A percentile compares a stretch with the other conserved stretches of the same genome.
phyloP scores from a whole-genome alignment of 1,284 basidiomycete genomes.

The Microbotryum lychnidis-dioicae region DNA sequence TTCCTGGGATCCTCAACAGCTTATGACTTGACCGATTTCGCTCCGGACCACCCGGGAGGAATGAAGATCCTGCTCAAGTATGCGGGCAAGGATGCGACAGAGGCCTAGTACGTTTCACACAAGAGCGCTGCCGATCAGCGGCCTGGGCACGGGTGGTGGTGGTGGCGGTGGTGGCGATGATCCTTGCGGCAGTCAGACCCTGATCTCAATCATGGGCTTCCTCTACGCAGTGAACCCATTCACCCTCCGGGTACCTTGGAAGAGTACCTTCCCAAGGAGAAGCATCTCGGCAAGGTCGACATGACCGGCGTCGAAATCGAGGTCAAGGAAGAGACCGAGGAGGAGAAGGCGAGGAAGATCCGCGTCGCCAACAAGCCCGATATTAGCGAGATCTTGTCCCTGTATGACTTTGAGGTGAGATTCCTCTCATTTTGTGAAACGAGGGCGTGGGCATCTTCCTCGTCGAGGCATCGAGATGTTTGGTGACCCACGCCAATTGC shows the following conservation, averaged over 20 bases:
- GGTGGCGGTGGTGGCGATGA: too few species aligned
- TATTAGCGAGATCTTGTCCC: constrained; percentile 67
- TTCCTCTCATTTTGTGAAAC: background rate
- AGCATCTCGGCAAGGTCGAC: constrained; percentile 65
- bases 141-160: too few species aligned
- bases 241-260: constrained; percentile 78
- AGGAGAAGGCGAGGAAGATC: constrained; percentile 52
- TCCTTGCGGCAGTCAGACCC: constrained; percentile 1
- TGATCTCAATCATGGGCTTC: background rate
- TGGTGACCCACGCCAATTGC: too few species aligned
- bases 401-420: constrained; percentile 83
- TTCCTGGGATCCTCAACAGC: background rate
- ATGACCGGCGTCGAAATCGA: constrained; percentile 50
- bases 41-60: constrained; percentile 66
- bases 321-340: constrained; percentile 50
- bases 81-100: constrained; percentile 67
- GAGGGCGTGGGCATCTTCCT: constrained; percentile 5
- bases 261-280: constrained; percentile 65
- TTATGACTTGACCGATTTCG: constrained; percentile 19
- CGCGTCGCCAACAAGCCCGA: constrained; percentile 49
- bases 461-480: background rate
- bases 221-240: constrained; percentile 48
- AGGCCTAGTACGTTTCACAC: background rate
- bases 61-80: constrained; percentile 66
- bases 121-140: constrained; percentile 56